These are phyloP conservation scores for Ophiostoma fasciatum DNA, from an alignment of 2,329 filamentous ascomycete species.

Conservation along the genomic window DNA sequence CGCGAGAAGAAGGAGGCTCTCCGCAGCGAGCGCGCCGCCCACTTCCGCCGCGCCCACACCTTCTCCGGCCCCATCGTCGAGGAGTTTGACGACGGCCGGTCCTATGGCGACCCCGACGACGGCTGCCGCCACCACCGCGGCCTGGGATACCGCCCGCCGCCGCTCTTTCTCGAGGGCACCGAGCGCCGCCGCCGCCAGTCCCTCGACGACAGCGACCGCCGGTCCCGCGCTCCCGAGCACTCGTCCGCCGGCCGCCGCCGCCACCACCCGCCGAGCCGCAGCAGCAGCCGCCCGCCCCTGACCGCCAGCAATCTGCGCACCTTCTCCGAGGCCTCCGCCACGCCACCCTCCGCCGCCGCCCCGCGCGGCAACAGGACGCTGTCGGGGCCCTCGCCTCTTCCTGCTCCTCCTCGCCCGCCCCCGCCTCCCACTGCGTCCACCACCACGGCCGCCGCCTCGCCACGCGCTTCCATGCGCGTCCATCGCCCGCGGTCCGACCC, in stretches of 20 bases:
- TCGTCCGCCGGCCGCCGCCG: slow-evolving; percentile 14
- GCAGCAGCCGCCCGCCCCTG: slow-evolving; percentile 23
- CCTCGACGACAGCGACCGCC: slow-evolving; percentile 15
- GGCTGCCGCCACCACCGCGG: slow-evolving; percentile 5
- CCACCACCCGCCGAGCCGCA: slow-evolving; percentile 6
- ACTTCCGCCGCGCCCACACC: slow-evolving; percentile 44
- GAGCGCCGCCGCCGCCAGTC: slow-evolving; percentile 12
- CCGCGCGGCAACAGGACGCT: slow-evolving; percentile 28
- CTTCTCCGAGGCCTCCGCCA: slow-evolving; percentile 36
- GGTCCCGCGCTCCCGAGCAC: slow-evolving; percentile 15
- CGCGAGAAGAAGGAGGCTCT: slow-evolving; percentile 75
- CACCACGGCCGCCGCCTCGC: slow-evolving; percentile 10
- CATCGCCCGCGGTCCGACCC: slow-evolving; percentile 27
- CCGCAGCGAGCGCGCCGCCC: slow-evolving; percentile 41
- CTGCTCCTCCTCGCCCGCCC: too few species aligned
- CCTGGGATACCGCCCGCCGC: slow-evolving; percentile 7
- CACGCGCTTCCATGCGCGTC: slow-evolving; percentile 18
- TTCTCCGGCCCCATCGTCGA: slow-evolving; percentile 23
- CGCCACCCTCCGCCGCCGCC: slow-evolving; percentile 27
- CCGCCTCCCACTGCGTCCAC: background rate
- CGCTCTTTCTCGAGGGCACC: slow-evolving; percentile 14
- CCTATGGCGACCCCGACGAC: slow-evolving; percentile 12
- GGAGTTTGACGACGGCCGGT: slow-evolving; percentile 15
- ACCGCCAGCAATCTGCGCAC: slow-evolving; percentile 38
- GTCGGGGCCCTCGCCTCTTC: too few species aligned